phyloP scores from a whole-genome alignment of 169 alveolate species.

The Miamiensis avidus region DNA sequence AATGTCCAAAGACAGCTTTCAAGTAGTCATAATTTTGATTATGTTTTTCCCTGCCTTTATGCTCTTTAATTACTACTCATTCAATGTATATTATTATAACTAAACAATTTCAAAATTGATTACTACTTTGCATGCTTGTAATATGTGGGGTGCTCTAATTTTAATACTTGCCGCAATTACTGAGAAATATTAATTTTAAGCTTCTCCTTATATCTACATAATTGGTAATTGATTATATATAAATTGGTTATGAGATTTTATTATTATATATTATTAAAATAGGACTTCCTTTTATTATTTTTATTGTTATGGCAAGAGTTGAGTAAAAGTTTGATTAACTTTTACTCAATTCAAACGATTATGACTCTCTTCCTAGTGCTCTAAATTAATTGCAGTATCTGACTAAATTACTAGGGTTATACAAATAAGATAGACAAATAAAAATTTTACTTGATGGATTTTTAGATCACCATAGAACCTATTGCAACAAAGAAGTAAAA shows the following conservation, averaged over 20 bases:
- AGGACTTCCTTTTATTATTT: not conserved
- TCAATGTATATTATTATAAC: not conserved
- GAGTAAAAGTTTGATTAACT: not conserved
- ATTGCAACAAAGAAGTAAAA: not conserved
- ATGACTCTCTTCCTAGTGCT: not conserved
- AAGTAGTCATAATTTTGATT: not conserved
- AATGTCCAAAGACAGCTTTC: not conserved
- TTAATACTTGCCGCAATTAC: not conserved
- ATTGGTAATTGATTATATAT: too few species aligned
- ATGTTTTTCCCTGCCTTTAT: not conserved
- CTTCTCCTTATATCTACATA: not conserved
- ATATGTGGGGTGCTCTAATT: not conserved
- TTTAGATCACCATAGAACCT: not conserved
- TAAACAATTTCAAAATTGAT: not conserved
- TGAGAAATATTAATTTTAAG: not conserved
- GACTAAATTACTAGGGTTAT: not conserved
- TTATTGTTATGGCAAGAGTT: not conserved
- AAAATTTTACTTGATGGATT: not conserved
- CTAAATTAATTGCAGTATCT: not conserved
- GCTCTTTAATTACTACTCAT: not conserved
- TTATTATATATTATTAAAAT: too few species aligned
- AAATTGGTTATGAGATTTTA: too few species aligned
- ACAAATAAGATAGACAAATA: not conserved
- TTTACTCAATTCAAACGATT: not conserved
- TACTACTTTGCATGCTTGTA: not conserved